Evolutionary conservation across 257 asterid species (phyloP), one percentile per base, ranked within the genome.

Genomic region (Phtheirospermum japonicum): DNA sequence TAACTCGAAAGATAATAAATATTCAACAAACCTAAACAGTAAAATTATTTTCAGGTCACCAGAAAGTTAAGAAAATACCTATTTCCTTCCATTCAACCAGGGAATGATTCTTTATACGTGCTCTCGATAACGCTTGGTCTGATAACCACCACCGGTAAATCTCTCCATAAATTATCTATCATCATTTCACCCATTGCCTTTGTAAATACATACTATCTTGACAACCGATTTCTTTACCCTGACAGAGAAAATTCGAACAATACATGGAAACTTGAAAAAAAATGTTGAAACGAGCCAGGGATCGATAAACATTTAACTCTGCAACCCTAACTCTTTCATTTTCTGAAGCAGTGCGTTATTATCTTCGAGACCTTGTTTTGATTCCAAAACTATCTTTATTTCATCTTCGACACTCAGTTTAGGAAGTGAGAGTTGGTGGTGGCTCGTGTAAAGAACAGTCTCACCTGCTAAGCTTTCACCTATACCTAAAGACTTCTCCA

Each of bases 161-260:
- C 84, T 0, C 94, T 94, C 68, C 91, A 79, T 73, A 79, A 57
- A 55, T 72, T 80, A 59, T 89, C 88, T 20, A 93, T 83, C 97
- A 87, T 80, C 99, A 93, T 93, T 80, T 93, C 99, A 66, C 99
- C 99, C 97, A 93, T 93, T 4, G 97, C 99, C 73, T 93, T 93
- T 14, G 99, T 89, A 66, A 89, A 89, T 16, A 83, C 97, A 65
- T 93, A 89, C 0, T 87, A 73, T 89, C 99, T 83, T 89, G 97
- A 97, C 99, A 93, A 7, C 99, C 97, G n/a, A 85, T 70, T 85
- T 85, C 77, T 85, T 93, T 33, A 97, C 97, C 82, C 99, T 93
- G 84, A 31, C 45, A 7, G 12, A 37, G 12, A 6, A 7, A 37
- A 37, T 37, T 9, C 7, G 45, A 37, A 4, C n/a, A n/a, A n/a